These are phyloP conservation scores for Thermochaetoides dissita DNA, from an alignment of 2,329 filamentous ascomycete genomes.

Conservation along the genomic window DNA sequence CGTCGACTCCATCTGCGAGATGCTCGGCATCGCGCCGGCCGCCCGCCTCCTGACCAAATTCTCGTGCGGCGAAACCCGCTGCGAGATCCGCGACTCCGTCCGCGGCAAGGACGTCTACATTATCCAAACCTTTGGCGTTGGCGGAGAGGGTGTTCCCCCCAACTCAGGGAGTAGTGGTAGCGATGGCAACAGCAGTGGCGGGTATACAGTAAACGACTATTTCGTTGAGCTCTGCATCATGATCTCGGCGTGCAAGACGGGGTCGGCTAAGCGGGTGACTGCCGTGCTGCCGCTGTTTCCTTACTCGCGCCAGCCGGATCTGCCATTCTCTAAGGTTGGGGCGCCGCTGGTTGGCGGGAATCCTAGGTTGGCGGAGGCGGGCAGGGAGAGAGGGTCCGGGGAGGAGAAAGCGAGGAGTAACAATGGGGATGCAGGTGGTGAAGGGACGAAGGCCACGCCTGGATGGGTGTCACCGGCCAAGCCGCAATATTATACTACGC, in stretches of 20 bases:
- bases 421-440: conserved; percentile 28
- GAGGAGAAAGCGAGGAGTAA: conserved; percentile 32
- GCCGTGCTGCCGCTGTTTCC: conserved; percentile 92
- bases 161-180: neutral
- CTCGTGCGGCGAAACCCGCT: conserved; percentile 84
- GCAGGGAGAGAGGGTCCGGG: neutral
- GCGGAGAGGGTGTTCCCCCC: conserved; percentile 17
- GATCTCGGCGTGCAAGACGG: conserved; percentile 85
- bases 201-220: conserved; percentile 64
- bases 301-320: conserved; percentile 89
- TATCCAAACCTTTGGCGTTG: conserved; percentile 51
- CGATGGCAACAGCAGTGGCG: neutral
- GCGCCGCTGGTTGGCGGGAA: conserved; percentile 53
- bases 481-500: conserved; percentile 36
- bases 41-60: conserved; percentile 83
- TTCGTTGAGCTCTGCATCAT: conserved; percentile 95
- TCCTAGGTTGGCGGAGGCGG: neutral
- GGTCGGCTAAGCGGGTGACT: conserved; percentile 77
- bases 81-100: conserved; percentile 91
- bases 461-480: conserved; percentile 2
- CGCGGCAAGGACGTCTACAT: conserved; percentile 98
- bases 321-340: conserved; percentile 91
- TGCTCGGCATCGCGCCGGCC: conserved; percentile 73
- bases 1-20: conserved; percentile 73
- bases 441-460: neutral